Base-by-base conservation (phyloP, 1,284 basidiomycete genomes). In the Rhodotorula sp. region DNA sequence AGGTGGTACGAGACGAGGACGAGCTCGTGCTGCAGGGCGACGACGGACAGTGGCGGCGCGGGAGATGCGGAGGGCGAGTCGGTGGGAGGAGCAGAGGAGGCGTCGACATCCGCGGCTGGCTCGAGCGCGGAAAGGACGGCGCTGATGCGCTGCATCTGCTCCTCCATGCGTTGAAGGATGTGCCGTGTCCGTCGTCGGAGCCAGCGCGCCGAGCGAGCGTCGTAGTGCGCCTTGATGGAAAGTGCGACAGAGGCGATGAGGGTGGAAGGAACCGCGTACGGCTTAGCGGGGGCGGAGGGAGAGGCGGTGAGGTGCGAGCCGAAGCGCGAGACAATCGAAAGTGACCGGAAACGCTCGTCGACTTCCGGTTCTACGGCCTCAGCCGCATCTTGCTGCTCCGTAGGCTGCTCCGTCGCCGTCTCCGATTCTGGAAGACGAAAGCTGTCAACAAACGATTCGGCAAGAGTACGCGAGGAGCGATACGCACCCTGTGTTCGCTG, bases 261-360 rank as follows among this genome's bases (percentile, higher is more conserved):
- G 27, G 64, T 63, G 16, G 66, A 69, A 21, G 74, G 69, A 14
- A 76, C 50, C 34, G 14, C 27, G 61, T 74, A 76, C n/a, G 67
- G 68, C 16, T 57, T 25, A 7, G 52, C 17, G 5, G 67, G 64
- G 0, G 55, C 41, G 5, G 66, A 41, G 19, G 69, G 66, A 2
- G 66, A 8, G 21, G 46, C 23, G 17, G 56, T 66, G 41, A 70
- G 61, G 59, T 67, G 68, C 0, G 46, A 21, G 49, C 50, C 16
- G 54, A 45, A 42, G 27, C 48, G 45, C 7, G 70, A 53, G 8
- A 44, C 53, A 58, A 61, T 52, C 42, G 61, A 66, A 25, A 21
- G 34, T 34, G 34, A 34, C 34, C 34, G 34, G 34, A 34, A 34
- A 34, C 34, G 34, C 34, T 34, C 34, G 34, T 34, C 34, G 34